Evolutionary conservation across 2,329 filamentous ascomycete species (phyloP).

Genomic region (Podosphaera xanthii): DNA sequence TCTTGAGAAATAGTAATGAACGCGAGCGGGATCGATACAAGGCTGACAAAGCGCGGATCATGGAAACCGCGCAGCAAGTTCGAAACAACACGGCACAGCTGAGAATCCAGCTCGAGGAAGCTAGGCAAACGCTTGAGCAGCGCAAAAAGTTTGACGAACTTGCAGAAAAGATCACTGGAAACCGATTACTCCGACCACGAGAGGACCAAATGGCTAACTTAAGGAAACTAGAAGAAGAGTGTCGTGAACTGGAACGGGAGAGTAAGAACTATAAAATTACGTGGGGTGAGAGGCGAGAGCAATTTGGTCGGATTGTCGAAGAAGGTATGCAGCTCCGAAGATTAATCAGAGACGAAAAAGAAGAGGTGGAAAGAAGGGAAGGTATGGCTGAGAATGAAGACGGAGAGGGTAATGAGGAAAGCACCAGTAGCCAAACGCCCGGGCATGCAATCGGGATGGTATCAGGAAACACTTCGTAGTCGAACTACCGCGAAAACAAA

Average conservation of each 20-base stretch:
- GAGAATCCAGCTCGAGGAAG: slow-evolving; percentile 51
- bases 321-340: slow-evolving; percentile 72
- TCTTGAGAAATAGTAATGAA: slow-evolving; percentile 62
- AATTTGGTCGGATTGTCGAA: slow-evolving; percentile 73
- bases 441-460: slow-evolving; percentile 23
- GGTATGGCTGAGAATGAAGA: slow-evolving; percentile 43
- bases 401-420: slow-evolving; percentile 33
- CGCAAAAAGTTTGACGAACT: slow-evolving; percentile 74
- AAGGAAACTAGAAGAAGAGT: slow-evolving; percentile 68
- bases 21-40: slow-evolving; percentile 68
- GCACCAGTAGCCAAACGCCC: slow-evolving; percentile 27
- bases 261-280: slow-evolving; percentile 59
- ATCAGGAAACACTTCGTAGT: too few relatives aligned
- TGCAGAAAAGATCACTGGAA: slow-evolving; percentile 67
- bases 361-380: slow-evolving; percentile 72
- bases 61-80: slow-evolving; percentile 55
- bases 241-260: slow-evolving; percentile 66
- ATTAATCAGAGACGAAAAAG: slow-evolving; percentile 83
- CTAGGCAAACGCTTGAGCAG: slow-evolving; percentile 50
- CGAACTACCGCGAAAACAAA: too few relatives aligned
- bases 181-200: slow-evolving; percentile 56
- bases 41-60: slow-evolving; percentile 55
- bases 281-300: slow-evolving; percentile 64
- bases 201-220: slow-evolving; percentile 62
- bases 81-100: slow-evolving; percentile 51